Percentiles rank a stretch among this genome's conserved stretches.
Evolutionary conservation across 257 asterid species (phyloP).

Genomic region (Coffea eugenioides): DNA sequence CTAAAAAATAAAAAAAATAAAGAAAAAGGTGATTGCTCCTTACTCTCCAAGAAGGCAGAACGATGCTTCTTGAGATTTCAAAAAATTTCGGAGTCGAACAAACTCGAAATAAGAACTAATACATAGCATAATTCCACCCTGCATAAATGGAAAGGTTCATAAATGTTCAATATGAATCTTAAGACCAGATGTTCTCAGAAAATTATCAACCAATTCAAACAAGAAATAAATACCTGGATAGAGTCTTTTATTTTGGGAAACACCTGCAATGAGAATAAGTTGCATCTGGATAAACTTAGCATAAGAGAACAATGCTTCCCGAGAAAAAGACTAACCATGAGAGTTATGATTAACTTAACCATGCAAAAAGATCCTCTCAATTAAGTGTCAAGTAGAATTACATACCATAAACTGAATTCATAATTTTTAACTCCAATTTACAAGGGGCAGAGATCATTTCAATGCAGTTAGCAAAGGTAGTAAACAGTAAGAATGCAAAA

Average conservation of each 20-base stretch:
- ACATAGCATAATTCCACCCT: slow-evolving; percentile 88
- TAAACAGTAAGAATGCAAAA: background rate
- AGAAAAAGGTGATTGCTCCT: slow-evolving; percentile 22
- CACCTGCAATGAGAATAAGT: slow-evolving; percentile 52
- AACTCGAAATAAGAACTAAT: slow-evolving; percentile 86
- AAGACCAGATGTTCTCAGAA: background rate
- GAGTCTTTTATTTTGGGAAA: slow-evolving; percentile 89
- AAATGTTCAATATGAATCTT: background rate
- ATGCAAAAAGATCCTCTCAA: background rate
- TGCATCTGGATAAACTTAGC: slow-evolving; percentile 11
- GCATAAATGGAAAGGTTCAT: slow-evolving; percentile 21
- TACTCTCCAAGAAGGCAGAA: slow-evolving; percentile 94
- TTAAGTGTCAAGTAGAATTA: background rate
- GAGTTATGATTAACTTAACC: background rate
- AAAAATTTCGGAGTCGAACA: slow-evolving; percentile 74
- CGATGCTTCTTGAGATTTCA: slow-evolving; percentile 82
- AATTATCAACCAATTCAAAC: background rate
- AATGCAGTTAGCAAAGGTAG: background rate
- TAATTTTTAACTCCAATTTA: background rate
- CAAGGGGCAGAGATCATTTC: background rate
- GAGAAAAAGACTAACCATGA: background rate
- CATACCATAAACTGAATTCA: background rate
- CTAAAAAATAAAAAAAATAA: background rate
- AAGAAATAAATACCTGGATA: slow-evolving; percentile 50
- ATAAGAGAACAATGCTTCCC: background rate